phyloP scores from a whole-genome alignment of 345 rosid species.

The Ricinus communis region DNA sequence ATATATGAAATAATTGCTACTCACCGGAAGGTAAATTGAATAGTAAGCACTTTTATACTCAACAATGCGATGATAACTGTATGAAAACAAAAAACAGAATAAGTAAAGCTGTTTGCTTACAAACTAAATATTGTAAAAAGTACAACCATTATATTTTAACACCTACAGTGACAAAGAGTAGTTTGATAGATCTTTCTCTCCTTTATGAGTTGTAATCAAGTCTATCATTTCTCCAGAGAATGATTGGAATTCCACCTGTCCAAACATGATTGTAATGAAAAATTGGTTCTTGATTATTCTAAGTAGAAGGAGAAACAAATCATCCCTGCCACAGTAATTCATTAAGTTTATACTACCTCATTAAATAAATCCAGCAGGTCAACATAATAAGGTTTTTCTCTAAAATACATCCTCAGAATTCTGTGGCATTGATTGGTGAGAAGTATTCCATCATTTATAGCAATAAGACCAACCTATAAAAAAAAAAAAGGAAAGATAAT shows the following conservation, averaged over 20 bases:
- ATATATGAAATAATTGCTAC: constrained; percentile 22
- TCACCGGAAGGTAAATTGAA: constrained; percentile 83
- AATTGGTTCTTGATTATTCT: neutral
- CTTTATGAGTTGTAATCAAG: constrained; percentile 66
- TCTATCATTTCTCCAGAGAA: constrained; percentile 81
- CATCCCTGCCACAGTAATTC: neutral
- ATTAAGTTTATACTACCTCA: constrained; percentile 38
- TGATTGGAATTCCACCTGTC: constrained; percentile 76
- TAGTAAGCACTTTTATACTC: constrained; percentile 79
- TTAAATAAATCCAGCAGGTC: constrained; percentile 56
- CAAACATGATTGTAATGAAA: constrained; percentile 6
- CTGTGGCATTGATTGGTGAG: constrained; percentile 50
- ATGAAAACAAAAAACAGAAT: constrained; percentile 2
- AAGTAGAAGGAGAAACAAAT: neutral
- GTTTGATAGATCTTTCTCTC: constrained; percentile 68
- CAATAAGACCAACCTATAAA: constrained; percentile 73
- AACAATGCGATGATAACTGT: constrained; percentile 76
- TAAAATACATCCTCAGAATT: constrained; percentile 52
- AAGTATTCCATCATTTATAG: constrained; percentile 51
- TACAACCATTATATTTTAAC: neutral
- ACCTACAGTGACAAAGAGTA: constrained; percentile 67
- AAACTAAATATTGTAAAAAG: neutral
- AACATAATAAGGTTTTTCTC: constrained; percentile 50
- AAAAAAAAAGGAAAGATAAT: neutral
- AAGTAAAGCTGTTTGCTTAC: neutral